Percentiles rank a stretch among this genome's conserved stretches.
Conservation (phyloP, 257 asterid genomes). For the Salvia miltiorrhiza region DNA sequence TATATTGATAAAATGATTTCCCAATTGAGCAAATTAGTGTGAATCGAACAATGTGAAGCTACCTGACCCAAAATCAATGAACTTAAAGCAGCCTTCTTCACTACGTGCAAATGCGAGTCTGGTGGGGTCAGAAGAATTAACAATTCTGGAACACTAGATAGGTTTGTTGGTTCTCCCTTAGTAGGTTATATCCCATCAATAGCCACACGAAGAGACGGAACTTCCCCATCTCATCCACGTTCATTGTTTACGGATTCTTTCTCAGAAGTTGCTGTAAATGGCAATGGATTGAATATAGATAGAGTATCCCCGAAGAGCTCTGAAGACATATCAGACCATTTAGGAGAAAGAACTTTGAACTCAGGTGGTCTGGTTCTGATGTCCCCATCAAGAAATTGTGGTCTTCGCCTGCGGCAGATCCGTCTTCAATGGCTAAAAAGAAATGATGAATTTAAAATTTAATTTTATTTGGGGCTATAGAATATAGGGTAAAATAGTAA, state of each 20-base stretch:
- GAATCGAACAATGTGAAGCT: constrained; percentile 66
- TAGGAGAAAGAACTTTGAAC: constrained; percentile 52
- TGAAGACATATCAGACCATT: constrained; percentile 51
- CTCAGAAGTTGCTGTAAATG: constrained; percentile 43
- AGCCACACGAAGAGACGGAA: constrained; percentile 33
- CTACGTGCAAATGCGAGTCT: constrained; percentile 53
- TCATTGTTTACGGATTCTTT: constrained; percentile 57
- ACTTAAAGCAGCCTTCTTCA: constrained; percentile 58
- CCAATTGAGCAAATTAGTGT: constrained; percentile 85
- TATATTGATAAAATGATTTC: too few relatives aligned
- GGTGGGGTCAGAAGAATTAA: constrained; percentile 45
- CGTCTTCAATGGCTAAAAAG: too few relatives aligned
- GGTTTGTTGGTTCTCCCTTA: constrained; percentile 44
- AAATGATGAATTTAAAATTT: too few relatives aligned
- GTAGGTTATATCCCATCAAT: constrained; percentile 33
- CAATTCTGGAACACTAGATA: constrained; percentile 41
- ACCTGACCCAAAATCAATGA: constrained; percentile 62
- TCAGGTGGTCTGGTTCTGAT: constrained; percentile 30
- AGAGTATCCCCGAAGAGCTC: constrained; percentile 47
- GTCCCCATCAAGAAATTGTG: constrained; percentile 47
- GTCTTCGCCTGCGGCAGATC: too few relatives aligned
- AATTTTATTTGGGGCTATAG: too few relatives aligned
- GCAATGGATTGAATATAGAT: constrained; percentile 41
- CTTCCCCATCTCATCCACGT: constrained; percentile 55
- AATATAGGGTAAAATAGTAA: too few relatives aligned